phyloP scores from a whole-genome alignment of 2,329 filamentous ascomycete genomes.

The Colletotrichum tropicale region DNA sequence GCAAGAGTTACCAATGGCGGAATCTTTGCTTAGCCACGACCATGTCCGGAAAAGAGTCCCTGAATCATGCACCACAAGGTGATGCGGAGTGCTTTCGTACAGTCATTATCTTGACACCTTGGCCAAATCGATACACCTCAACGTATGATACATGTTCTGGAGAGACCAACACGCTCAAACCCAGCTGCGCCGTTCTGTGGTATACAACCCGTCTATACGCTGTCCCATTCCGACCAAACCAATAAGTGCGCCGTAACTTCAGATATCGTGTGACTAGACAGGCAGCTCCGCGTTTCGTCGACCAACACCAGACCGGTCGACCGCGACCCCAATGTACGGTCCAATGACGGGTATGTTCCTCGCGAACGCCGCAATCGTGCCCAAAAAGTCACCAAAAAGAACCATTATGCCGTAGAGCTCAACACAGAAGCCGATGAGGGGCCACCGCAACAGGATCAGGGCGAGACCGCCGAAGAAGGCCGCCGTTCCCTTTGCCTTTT shows the following conservation, averaged over 20 bases:
- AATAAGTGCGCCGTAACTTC: background rate
- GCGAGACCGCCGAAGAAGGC: conserved; percentile 85
- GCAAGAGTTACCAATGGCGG: conserved; percentile 19
- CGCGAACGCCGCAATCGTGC: conserved; percentile 88
- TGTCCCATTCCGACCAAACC: background rate
- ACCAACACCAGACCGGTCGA: conserved; percentile 74
- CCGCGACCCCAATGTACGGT: conserved; percentile 77
- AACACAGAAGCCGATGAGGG: conserved; percentile 86
- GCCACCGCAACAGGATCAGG: conserved; percentile 89
- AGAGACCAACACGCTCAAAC: background rate
- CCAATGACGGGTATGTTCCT: conserved; percentile 85
- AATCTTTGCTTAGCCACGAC: conserved; percentile 14
- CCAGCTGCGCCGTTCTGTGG: conserved; percentile 21
- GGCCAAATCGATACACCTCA: background rate
- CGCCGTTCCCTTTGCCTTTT: conserved; percentile 90
- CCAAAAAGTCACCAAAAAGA: conserved; percentile 94
- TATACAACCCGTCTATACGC: conserved; percentile 14
- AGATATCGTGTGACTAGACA: conserved; percentile 55
- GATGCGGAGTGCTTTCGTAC: background rate
- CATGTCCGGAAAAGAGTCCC: background rate
- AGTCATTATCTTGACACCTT: conserved; percentile 2
- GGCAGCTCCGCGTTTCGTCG: conserved; percentile 79
- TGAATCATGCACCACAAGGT: background rate
- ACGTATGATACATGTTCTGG: conserved; percentile 2
- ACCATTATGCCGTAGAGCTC: conserved; percentile 94